phyloP scores from a whole-genome alignment of 1,139 yeast genomes.

The Suhomyces chickasaworum region DNA sequence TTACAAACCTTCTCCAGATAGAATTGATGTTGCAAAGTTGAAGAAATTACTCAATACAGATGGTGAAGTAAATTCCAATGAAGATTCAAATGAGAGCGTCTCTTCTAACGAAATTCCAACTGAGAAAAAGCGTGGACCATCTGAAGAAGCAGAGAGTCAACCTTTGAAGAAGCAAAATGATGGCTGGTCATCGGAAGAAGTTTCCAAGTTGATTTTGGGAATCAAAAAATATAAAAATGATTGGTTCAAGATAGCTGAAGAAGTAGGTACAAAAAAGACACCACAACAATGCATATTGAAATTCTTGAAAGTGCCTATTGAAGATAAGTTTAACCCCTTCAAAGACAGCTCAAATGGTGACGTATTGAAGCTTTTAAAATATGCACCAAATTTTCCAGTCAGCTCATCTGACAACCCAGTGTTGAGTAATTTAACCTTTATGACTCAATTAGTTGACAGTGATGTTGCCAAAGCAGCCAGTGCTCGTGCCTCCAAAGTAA shows the following conservation, averaged over 20 bases:
- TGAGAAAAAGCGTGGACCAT: conserved; percentile 13
- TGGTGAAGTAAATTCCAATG: conserved; percentile 7
- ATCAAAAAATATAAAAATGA: conserved; percentile 60
- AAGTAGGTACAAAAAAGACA: conserved; percentile 62
- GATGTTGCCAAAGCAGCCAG: conserved; percentile 85
- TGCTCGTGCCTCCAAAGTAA: conserved; percentile 56
- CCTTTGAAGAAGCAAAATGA: conserved; percentile 47
- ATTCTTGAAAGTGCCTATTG: conserved; percentile 80
- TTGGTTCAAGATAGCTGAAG: conserved; percentile 74
- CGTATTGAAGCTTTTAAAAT: conserved; percentile 61
- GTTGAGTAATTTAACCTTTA: conserved; percentile 82
- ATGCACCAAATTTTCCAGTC: conserved; percentile 80
- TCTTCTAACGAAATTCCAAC: conserved; percentile 2
- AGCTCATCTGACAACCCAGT: conserved; percentile 90
- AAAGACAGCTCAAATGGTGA: conserved; percentile 40
- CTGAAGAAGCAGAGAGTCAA: conserved; percentile 15
- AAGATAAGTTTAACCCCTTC: conserved; percentile 56
- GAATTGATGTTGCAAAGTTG: conserved; percentile 57
- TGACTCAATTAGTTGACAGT: conserved; percentile 86
- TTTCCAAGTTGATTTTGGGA: conserved; percentile 60
- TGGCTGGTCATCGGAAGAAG: conserved; percentile 68
- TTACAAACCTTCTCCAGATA: conserved; percentile 56
- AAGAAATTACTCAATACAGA: conserved; percentile 47
- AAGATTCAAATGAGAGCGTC: conserved; percentile 4
- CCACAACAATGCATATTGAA: conserved; percentile 82